Conservation (phyloP, 1,139 yeast genomes). For the Magnusiomyces suaveolens region DNA sequence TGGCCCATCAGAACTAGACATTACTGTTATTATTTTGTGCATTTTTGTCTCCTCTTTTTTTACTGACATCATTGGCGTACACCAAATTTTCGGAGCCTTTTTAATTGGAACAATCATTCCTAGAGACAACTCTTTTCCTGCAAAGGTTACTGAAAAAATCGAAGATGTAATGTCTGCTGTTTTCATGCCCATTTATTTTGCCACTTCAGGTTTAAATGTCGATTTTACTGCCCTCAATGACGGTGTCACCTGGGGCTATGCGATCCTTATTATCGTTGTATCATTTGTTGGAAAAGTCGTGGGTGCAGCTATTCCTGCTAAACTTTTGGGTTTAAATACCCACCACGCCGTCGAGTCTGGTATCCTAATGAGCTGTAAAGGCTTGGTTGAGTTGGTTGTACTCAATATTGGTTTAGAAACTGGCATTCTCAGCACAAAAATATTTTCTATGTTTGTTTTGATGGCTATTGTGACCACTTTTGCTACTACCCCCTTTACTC, state of each 20-base stretch:
- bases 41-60: conserved; percentile 62
- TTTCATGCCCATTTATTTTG: conserved; percentile 67
- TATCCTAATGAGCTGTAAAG: conserved; percentile 79
- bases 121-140: conserved; percentile 62
- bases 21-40: conserved; percentile 45
- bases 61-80: conserved; percentile 74
- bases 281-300: conserved; percentile 58
- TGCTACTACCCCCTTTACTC: conserved; percentile 62
- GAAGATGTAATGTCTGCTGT: conserved; percentile 67
- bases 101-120: conserved; percentile 71
- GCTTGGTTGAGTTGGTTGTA: conserved; percentile 63
- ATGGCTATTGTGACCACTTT: conserved; percentile 74
- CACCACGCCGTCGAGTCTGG: conserved; percentile 70
- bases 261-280: conserved; percentile 51
- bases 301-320: conserved; percentile 61
- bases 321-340: conserved; percentile 51
- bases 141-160: conserved; percentile 58
- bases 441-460: conserved; percentile 69
- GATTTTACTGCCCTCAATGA: conserved; percentile 52
- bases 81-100: conserved; percentile 75
- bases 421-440: conserved; percentile 50
- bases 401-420: conserved; percentile 65
- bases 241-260: conserved; percentile 71
- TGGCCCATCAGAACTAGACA: conserved; percentile 58
- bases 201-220: conserved; percentile 64